Conservation (phyloP, 257 asterid species). For the Solanum chmielewskii region DNA sequence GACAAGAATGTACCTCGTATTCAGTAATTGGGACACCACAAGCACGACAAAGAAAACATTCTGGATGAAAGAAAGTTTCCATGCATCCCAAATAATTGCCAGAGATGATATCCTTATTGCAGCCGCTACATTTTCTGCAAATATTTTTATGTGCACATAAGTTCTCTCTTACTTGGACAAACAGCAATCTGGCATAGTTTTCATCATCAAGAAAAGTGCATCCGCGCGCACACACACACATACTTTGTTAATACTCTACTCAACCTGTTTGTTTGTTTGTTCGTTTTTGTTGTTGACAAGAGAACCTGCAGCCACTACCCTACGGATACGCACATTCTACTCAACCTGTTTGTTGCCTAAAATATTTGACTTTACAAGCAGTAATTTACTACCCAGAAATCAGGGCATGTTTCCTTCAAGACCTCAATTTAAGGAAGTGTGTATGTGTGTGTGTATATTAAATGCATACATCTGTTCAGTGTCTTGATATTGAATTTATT, state of each 20-base stretch:
- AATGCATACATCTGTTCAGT: neutral
- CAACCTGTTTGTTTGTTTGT: neutral
- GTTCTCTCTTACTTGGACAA: neutral
- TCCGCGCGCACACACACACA: neutral
- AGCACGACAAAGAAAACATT: conserved; percentile 83
- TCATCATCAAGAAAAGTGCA: neutral
- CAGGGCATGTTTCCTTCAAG: neutral
- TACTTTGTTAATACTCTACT: neutral
- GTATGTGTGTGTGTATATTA: neutral
- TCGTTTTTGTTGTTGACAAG: neutral
- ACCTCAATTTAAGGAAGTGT: neutral
- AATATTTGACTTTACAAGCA: neutral
- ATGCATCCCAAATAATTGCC: conserved; percentile 85
- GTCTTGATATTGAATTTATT: neutral
- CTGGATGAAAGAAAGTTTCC: conserved; percentile 96
- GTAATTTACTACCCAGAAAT: neutral
- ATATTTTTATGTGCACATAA: neutral
- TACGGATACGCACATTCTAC: neutral
- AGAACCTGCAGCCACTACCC: neutral
- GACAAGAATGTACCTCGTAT: conserved; percentile 51
- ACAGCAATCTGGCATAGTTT: neutral
- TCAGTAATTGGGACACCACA: conserved; percentile 82
- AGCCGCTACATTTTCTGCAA: conserved; percentile 88
- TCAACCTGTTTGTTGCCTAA: neutral
- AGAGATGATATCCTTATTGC: conserved; percentile 65